A percentile compares a stretch with the other conserved stretches of the same genome.
Evolutionary conservation across 2,329 filamentous ascomycete species (phyloP).

Genomic region (Aspergillus sp.): DNA sequence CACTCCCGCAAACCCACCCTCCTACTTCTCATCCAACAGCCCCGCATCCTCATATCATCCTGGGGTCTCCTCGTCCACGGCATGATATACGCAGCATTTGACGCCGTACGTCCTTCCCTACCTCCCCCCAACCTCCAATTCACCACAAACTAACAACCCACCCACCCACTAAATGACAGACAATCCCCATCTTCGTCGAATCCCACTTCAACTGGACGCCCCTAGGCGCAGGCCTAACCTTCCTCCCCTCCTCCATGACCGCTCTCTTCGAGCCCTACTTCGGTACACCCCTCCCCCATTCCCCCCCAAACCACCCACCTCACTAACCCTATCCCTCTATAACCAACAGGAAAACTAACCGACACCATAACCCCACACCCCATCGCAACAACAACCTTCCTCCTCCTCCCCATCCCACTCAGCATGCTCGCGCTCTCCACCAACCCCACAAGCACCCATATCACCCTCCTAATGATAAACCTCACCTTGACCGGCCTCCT

Average conservation of each 20-base stretch:
- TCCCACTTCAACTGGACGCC: constrained; percentile 58
- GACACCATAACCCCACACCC: constrained; percentile 65
- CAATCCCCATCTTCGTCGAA: constrained; percentile 57
- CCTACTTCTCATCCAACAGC: constrained; percentile 33
- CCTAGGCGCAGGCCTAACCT: constrained; percentile 58
- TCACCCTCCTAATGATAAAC: constrained; percentile 65
- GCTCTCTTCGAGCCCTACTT: constrained; percentile 63
- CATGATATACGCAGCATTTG: constrained; percentile 55
- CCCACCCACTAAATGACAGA: constrained; percentile 14
- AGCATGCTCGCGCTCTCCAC: constrained; percentile 66
- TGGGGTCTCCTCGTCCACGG: constrained; percentile 56
- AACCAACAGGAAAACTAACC: constrained; percentile 46
- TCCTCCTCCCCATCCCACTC: constrained; percentile 59
- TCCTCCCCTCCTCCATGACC: constrained; percentile 62
- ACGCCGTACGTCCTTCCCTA: constrained; percentile 35
- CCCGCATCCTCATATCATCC: constrained; percentile 59
- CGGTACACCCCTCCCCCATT: constrained; percentile 18
- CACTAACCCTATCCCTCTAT: neutral
- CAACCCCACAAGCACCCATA: constrained; percentile 60
- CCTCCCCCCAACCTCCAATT: no score
- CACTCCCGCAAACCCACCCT: constrained; percentile 4
- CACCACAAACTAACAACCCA: neutral
- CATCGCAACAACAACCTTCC: constrained; percentile 58
- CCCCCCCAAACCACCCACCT: neutral
- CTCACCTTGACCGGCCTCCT: constrained; percentile 62